Evolutionary conservation across 2,329 filamentous ascomycete genomes (phyloP).

Genomic region (Botrytis porri): DNA sequence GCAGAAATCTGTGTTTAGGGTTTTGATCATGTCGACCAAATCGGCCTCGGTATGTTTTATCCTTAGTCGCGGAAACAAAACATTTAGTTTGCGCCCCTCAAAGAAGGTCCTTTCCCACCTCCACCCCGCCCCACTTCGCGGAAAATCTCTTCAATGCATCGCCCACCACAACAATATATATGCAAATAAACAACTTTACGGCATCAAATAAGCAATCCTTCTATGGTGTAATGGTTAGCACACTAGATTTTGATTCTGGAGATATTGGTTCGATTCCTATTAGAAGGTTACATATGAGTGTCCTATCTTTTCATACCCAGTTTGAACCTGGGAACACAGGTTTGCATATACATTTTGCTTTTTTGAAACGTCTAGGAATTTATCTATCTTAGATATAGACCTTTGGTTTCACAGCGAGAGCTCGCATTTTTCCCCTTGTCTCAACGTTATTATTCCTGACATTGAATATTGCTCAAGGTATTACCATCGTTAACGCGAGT

Average conservation of each 20-base stretch:
- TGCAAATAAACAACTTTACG: fast-evolving
- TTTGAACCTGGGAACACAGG: neutral
- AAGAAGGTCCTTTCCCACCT: neutral
- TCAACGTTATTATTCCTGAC: neutral
- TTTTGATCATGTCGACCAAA: no score
- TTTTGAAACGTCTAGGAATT: neutral
- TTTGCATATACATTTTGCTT: neutral
- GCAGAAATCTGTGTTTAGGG: no score
- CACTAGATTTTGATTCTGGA: neutral
- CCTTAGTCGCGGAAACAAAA: neutral
- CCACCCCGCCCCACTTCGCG: neutral
- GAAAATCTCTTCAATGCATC: neutral
- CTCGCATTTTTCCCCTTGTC: neutral
- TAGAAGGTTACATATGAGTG: neutral
- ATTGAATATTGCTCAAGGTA: neutral
- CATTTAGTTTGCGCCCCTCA: neutral
- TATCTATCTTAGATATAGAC: neutral
- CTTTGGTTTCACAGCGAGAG: neutral
- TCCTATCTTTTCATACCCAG: constrained; percentile 2
- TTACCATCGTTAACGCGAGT: no score
- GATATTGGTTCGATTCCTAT: constrained; percentile 13
- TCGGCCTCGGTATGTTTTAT: no score
- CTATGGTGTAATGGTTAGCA: constrained; percentile 16
- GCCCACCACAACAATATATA: neutral
- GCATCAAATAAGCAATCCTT: neutral